phyloP scores from a whole-genome alignment of 2,329 filamentous ascomycete genomes.

The Neocucurbitaria cava region DNA sequence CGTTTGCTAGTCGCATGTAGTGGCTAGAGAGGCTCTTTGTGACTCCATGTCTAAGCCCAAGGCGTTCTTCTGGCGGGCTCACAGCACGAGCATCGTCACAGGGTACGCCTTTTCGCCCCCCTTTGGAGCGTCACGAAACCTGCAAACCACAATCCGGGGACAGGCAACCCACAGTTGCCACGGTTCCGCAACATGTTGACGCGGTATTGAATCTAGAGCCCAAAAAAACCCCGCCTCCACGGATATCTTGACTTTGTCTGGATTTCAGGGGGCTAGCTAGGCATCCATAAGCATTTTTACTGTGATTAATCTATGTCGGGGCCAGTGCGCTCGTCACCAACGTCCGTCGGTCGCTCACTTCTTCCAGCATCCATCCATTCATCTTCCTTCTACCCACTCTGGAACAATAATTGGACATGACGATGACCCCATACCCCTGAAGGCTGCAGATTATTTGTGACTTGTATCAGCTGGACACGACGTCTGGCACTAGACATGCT shows the following conservation, averaged over 20 bases:
- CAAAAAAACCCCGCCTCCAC: conserved; percentile 14
- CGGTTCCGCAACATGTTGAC: conserved; percentile 42
- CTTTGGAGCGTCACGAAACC: conserved; percentile 26
- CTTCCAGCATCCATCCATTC: conserved; percentile 24
- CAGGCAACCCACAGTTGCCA: conserved; percentile 41
- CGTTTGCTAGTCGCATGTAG: conserved; percentile 26
- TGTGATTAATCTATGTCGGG: conserved; percentile 15
- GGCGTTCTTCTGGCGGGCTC: conserved; percentile 13
- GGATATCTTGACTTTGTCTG: conserved; percentile 19
- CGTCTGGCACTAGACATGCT: conserved; percentile 28
- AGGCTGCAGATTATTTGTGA: conserved; percentile 39
- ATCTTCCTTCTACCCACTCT: too few species aligned
- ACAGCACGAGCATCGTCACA: conserved; percentile 43
- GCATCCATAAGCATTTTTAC: conserved; percentile 15
- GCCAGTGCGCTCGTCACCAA: conserved; percentile 29
- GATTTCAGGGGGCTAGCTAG: conserved; percentile 5
- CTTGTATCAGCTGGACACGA: conserved; percentile 44
- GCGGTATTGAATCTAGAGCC: conserved; percentile 36
- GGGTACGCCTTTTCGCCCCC: conserved; percentile 26
- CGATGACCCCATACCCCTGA: conserved; percentile 30
- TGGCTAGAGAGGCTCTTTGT: conserved; percentile 25
- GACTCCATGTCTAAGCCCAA: conserved; percentile 22
- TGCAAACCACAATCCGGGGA: conserved; percentile 29
- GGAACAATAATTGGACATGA: too few species aligned
- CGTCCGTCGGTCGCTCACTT: conserved; percentile 8